Evolutionary conservation across 108 stramenopile species (phyloP).

Genomic region (Discostella stelligeroides): DNA sequence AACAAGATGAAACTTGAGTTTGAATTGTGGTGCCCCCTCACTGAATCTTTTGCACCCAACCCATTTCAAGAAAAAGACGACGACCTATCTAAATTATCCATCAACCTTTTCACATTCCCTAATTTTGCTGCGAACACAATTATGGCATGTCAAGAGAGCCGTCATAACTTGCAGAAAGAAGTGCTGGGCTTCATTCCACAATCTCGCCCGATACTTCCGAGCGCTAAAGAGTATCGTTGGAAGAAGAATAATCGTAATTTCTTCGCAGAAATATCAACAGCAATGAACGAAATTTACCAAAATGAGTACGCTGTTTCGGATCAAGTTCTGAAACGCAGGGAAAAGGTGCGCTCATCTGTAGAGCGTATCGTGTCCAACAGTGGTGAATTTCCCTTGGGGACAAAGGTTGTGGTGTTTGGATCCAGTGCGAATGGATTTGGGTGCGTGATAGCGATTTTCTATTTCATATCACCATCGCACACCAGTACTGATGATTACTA

Average conservation of each 20-base stretch:
- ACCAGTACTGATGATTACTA: conserved; percentile 2
- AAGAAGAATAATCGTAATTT: conserved; percentile 19
- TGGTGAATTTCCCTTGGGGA: conserved; percentile 77
- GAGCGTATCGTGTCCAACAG: conserved; percentile 64
- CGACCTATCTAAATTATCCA: conserved; percentile 51
- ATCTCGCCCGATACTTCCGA: conserved; percentile 46
- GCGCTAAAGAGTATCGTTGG: conserved; percentile 18
- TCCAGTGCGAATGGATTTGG: conserved; percentile 91
- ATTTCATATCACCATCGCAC: not conserved
- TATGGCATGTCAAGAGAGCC: conserved; percentile 53
- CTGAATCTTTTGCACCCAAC: conserved; percentile 76
- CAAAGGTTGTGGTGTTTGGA: conserved; percentile 84
- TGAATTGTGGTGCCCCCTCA: conserved; percentile 85
- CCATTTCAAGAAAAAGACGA: conserved; percentile 26
- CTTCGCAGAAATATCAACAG: conserved; percentile 67
- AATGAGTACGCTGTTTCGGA: conserved; percentile 58
- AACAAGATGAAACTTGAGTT: conserved; percentile 70
- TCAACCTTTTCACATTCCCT: no score
- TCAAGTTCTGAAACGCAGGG: conserved; percentile 59
- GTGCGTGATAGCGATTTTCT: conserved; percentile 31
- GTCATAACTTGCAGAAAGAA: conserved; percentile 68
- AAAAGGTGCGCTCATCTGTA: conserved; percentile 59
- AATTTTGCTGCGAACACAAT: conserved; percentile 54
- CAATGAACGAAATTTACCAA: conserved; percentile 57
- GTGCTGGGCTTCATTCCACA: conserved; percentile 75